A percentile compares a stretch with the other conserved stretches of the same genome.
Conservation (phyloP, 2,329 filamentous ascomycete species). For the Aspergillus pseudoviridinutans region DNA sequence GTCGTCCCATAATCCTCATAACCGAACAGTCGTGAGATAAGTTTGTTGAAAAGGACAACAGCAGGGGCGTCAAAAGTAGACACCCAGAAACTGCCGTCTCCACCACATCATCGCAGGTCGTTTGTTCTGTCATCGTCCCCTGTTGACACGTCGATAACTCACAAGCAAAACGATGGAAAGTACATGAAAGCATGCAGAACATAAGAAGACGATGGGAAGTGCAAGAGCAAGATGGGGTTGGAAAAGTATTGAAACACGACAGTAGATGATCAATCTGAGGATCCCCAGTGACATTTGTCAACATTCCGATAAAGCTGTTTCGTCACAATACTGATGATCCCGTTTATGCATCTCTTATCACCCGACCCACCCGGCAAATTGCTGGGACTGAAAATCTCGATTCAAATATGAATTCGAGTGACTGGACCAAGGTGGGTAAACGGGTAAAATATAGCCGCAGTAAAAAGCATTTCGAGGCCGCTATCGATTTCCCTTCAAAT, state of each 20-base stretch:
- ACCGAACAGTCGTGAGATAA: constrained; percentile 5
- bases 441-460: constrained; percentile 33
- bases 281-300: constrained; percentile 16
- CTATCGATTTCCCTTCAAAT: constrained; percentile 17
- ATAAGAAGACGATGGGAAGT: constrained; percentile 2
- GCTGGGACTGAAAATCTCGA: constrained; percentile 10
- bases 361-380: constrained; percentile 23
- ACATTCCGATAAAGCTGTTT: constrained; percentile 16
- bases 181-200: constrained; percentile 10
- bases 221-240: constrained; percentile 9
- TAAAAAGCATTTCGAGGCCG: constrained; percentile 29
- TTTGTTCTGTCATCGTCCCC: constrained; percentile 26
- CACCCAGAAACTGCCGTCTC: constrained; percentile 9
- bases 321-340: constrained; percentile 22
- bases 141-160: constrained; percentile 25
- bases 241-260: constrained; percentile 11
- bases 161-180: constrained; percentile 8
- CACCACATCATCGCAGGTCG: constrained; percentile 17
- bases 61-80: constrained; percentile 10
- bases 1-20: constrained; percentile 6
- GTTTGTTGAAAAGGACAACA: constrained; percentile 9
- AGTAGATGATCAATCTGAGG: constrained; percentile 15
- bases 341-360: constrained; percentile 31
- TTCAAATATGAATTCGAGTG: constrained; percentile 13
- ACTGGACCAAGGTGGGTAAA: constrained; percentile 18